Base-by-base conservation (phyloP, 2,329 filamentous ascomycete species). In the Penicillium sp. region DNA sequence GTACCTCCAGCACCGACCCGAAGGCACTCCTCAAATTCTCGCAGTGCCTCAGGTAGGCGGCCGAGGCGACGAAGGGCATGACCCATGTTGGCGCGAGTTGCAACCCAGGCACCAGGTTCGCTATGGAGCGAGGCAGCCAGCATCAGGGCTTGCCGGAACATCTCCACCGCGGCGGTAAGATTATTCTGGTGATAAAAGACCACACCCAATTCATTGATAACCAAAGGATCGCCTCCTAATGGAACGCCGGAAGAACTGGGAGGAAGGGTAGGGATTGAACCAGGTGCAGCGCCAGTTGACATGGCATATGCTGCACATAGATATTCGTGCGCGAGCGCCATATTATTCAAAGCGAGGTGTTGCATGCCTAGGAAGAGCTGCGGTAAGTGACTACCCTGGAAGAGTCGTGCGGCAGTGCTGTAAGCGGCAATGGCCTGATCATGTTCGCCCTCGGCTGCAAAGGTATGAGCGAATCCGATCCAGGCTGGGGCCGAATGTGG, bases 401-500 rank as follows among this genome's bases (percentile, higher is more conserved):
- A 99, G 0, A 99, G 81, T 42, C 95, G 86, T 1, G 94, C 94
- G 0, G 95, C 95, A 0, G 95, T 99, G 33, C 92, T 96, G 79
- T 99, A 99, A 0, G 96, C 95, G 8, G 93, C 96, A 65, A 99
- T 97, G 52, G 95, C 95, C 79, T 99, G 95, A 75, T 99, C 95
- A 76, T 98, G 93, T 77, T 99, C 95, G 55, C 95, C 95, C 76
- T 99, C 95, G 11, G 93, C 93, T 1, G 95, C 95, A 75, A 99
- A 99, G 0, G 95, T 99, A 76, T 99, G 96, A 1, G 95, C 95
- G 73, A 99, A 99, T 1, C 96, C 95, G 66, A 99, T 98, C 95
- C 95, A 99, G 3, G 95, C 95, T 1, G 95, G 92, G 0, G 94
- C 94, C 70, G 97, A 99, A 79, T 98, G 94, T 6, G 94, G 91